These are phyloP conservation scores for Coemansia asiatica DNA, from an alignment of 192 early-diverging fungal species.

Conservation along the genomic window DNA sequence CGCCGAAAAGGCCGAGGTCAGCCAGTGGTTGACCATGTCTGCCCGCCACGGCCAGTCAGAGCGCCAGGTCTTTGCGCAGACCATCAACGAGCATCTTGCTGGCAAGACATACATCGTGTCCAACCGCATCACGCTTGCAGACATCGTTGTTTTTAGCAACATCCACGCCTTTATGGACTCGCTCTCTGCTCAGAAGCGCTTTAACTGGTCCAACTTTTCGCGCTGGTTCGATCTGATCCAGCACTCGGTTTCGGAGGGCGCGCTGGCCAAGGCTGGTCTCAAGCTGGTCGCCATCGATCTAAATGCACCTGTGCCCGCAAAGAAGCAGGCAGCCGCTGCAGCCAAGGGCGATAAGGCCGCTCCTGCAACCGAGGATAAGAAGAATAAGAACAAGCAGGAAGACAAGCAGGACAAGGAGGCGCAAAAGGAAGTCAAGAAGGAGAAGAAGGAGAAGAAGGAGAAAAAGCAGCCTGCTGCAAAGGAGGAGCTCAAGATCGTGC, in stretches of 20 bases:
- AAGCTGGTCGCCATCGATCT: constrained; percentile 57
- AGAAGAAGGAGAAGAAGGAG: constrained; percentile 59
- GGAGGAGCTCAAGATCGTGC: constrained; percentile 54
- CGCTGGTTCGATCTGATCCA: constrained; percentile 83
- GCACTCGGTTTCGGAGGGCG: constrained; percentile 56
- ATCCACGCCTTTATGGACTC: constrained; percentile 59
- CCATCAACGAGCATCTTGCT: constrained; percentile 66
- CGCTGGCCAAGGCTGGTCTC: constrained; percentile 53
- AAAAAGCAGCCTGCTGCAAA: constrained; percentile 57
- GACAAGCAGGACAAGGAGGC: constrained; percentile 20
- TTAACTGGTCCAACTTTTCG: constrained; percentile 61
- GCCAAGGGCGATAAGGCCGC: constrained; percentile 27
- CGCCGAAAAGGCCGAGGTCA: constrained; percentile 45
- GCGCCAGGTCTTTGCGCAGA: constrained; percentile 50
- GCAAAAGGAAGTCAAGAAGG: neutral
- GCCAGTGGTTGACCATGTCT: constrained; percentile 58
- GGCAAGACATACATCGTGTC: constrained; percentile 65
- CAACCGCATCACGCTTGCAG: constrained; percentile 65
- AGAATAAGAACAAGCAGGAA: constrained; percentile 58
- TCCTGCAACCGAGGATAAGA: constrained; percentile 19
- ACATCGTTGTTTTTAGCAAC: constrained; percentile 68
- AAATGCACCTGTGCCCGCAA: constrained; percentile 51
- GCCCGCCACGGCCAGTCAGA: constrained; percentile 43
- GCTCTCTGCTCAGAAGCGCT: constrained; percentile 60
- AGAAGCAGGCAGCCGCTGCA: constrained; percentile 52